Evolutionary conservation across 176 grass and related monocot genomes (phyloP), one percentile per base, ranked within the genome.

Genomic region (Carex kokanica): DNA sequence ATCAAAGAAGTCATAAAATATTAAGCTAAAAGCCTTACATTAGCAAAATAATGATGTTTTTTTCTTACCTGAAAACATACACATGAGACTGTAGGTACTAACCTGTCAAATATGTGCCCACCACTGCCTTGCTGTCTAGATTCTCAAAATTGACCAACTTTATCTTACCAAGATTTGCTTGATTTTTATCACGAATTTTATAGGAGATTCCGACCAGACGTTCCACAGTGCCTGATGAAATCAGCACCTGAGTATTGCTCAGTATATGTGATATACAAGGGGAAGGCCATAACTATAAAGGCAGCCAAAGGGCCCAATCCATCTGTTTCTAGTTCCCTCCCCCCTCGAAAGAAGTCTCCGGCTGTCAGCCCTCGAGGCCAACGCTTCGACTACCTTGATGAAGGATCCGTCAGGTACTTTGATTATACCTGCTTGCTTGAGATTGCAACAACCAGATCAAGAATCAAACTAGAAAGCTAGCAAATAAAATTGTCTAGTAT

Each of bases 181-280:
- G 73, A 55, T 18, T 55, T 55, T 75, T 27, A 25, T 29, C 12
- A 16, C 20, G 14, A 47, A 8, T 82, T 47, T 43, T 53, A 13
- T 87, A 98, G 95, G 88, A 93, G 86, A 78, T 93, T 98, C 77
- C 89, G 91, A 82, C 90, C 90, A 16, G 92, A 98, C 82, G 86
- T 98, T 38, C 82, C 95, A 63, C 82, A 92, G 81, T 90, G 87
- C 80, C 88, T 98, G 86, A 95, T 91, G 80, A 98, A 95, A 90
- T 74, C 84, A 83, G 87, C 77, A 4, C 92, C 95, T 7, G 92
- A 98, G 17, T 95, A 91, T 71, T 98, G 92, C 82, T 88, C 92
- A 4, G 91, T 98, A 55, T 90, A 98, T 81, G 95, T 98, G 62
- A 91, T 95, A 79, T 84, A 88, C 80, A 98, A 95, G 85, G 88